phyloP scores from a whole-genome alignment of 257 asterid genomes.

The Solanum habrochaites region DNA sequence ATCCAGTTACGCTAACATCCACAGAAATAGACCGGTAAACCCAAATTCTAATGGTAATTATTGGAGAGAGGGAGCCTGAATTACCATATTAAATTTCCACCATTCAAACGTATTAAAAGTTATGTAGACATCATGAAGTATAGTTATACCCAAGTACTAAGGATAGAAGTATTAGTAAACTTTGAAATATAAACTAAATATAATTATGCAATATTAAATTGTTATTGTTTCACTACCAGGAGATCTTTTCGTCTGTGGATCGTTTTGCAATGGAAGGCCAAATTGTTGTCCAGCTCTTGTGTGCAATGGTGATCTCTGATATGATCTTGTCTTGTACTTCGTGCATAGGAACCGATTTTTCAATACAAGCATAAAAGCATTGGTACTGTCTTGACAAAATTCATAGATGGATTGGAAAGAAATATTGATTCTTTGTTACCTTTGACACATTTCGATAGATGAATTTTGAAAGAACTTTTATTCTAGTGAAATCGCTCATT shows the following conservation, averaged over 20 bases:
- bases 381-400: neutral
- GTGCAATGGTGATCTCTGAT: too few species aligned
- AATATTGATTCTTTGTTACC: too few species aligned
- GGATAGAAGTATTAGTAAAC: neutral
- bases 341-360: neutral
- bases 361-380: neutral
- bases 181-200: neutral
- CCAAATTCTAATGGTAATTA: neutral
- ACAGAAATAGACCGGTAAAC: neutral
- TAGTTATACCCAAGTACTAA: neutral
- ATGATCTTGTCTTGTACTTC: neutral
- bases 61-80: neutral
- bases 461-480: neutral
- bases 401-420: too few species aligned
- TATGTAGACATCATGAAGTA: neutral
- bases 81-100: neutral
- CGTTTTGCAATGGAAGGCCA: too few species aligned
- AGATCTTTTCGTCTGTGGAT: too few species aligned
- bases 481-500: too few species aligned
- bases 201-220: neutral
- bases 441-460: too few species aligned
- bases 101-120: neutral
- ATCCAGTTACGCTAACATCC: neutral
- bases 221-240: too few species aligned
- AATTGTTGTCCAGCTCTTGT: too few species aligned